Base-by-base conservation (phyloP, 2,329 filamentous ascomycete genomes). In the Aquanectria penicillioides region DNA sequence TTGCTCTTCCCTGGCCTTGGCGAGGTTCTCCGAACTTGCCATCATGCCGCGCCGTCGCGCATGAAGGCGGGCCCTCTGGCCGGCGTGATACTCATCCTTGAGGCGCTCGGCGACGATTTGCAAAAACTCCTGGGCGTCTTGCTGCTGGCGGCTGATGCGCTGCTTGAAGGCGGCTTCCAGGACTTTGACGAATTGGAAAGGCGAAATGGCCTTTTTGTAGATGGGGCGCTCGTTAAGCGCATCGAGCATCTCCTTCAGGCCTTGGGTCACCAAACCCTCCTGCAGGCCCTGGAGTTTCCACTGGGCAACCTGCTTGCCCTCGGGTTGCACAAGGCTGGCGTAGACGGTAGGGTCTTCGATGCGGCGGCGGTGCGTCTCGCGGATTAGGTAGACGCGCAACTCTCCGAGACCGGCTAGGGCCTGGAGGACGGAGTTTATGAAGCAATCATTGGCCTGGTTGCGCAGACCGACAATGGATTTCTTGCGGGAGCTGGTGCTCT, bases 111-210 rank as follows among this genome's bases (percentile, higher is more conserved):
- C 91, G 11, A 99, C 90, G 46, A 98, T 89, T 78, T 99, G 95
- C 54, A 99, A 78, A 64, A 99, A 97, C 75, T 99, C 95, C 72
- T 99, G 95, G 10, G 95, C 95, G 79, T 99, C 95, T 76, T 99
- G 95, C 77, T 99, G 95, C 72, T 95, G 93, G 51, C 94, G 85
- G 73, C 92, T 97, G 68, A 99, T 97, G 68, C 92, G 88, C 70
- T 96, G 94, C 54, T 88, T 87, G 72, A 97, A 99, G 1, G 94
- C 93, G 25, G 82, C 81, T 78, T 99, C 95, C 48, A 99, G 81
- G 0, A 91, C 89, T 62, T 85, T 82, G 37, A 99, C 90, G 72
- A 99, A 97, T 1, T 85, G 84, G n/a, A 87, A 85, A 3, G 94
- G 93, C 13, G 92, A 93, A 53, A 98, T 96, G 0, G 93, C 95